These are phyloP conservation scores for Pachyrhizus erosus DNA, from an alignment of 306 rosid species.

Conservation along the genomic window DNA sequence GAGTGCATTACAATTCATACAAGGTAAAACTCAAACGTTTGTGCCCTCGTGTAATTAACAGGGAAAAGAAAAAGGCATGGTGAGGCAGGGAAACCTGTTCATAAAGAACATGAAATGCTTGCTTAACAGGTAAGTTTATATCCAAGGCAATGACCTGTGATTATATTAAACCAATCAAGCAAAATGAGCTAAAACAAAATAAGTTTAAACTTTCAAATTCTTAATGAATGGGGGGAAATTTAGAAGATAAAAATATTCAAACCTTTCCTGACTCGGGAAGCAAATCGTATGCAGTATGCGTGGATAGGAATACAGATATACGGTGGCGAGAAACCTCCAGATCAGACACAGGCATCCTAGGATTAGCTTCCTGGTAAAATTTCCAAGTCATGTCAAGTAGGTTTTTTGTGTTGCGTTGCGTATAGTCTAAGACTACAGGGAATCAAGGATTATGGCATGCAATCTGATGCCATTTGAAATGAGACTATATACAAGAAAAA, in stretches of 20 bases:
- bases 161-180: slow-evolving; percentile 39
- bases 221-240: slow-evolving; percentile 12
- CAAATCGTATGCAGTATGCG: slow-evolving; percentile 73
- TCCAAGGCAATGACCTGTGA: slow-evolving; percentile 79
- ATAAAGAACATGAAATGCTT: slow-evolving; percentile 81
- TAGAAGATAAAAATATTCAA: slow-evolving; percentile 54
- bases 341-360: slow-evolving; percentile 61
- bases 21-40: slow-evolving; percentile 35
- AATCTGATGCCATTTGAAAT: slow-evolving; percentile 11
- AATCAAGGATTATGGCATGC: slow-evolving; percentile 23
- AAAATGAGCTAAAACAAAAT: slow-evolving; percentile 37
- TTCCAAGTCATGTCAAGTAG: slow-evolving; percentile 46
- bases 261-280: slow-evolving; percentile 99
- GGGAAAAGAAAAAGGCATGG: not conserved
- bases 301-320: slow-evolving; percentile 68
- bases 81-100: slow-evolving; percentile 64
- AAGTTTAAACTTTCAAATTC: slow-evolving; percentile 13
- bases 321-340: slow-evolving; percentile 74
- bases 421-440: slow-evolving; percentile 40
- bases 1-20: slow-evolving; percentile 30
- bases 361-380: slow-evolving; percentile 63
- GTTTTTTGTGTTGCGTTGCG: slow-evolving; percentile 40
- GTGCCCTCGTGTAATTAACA: slow-evolving; percentile 7
- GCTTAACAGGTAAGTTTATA: slow-evolving; percentile 77
- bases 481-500: slow-evolving; percentile 11